Conservation (phyloP, 768 basidiomycete species). For the Lentinus tigrinus region DNA sequence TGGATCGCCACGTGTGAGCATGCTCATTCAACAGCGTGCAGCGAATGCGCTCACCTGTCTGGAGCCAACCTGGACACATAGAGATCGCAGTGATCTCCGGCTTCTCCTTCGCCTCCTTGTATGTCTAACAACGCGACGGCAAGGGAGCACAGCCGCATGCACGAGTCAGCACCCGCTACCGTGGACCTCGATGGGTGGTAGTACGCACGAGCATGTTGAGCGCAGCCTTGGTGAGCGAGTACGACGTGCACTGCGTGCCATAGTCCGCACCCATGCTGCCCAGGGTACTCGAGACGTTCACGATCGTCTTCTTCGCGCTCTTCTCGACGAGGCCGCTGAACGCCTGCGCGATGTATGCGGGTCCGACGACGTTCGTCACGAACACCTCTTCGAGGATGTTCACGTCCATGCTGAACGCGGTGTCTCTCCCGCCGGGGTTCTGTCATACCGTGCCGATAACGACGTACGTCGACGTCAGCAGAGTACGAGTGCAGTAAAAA, state of each 20-base stretch:
- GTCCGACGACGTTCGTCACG: slow-evolving; percentile 5
- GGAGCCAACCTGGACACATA: slow-evolving; percentile 39
- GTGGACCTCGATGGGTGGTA: too few species aligned
- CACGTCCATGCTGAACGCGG: background rate
- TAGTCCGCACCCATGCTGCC: background rate
- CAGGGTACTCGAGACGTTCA: slow-evolving; percentile 8
- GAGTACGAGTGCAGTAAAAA: too few species aligned
- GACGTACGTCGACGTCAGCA: too few species aligned
- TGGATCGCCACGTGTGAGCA: too few species aligned
- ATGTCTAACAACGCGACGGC: slow-evolving; percentile 31
- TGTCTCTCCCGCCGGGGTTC: background rate
- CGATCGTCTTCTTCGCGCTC: slow-evolving; percentile 6
- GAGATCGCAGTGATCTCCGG: slow-evolving; percentile 32
- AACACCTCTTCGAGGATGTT: background rate
- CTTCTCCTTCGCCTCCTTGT: slow-evolving; percentile 34
- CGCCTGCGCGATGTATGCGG: slow-evolving; percentile 1
- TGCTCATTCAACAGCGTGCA: too few species aligned
- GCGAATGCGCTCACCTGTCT: slow-evolving; percentile 37
- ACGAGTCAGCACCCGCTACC: too few species aligned
- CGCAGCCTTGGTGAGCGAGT: slow-evolving; percentile 13
- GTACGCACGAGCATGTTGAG: slow-evolving; percentile 17
- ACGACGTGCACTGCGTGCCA: background rate
- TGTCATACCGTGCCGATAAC: too few species aligned
- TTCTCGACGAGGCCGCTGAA: slow-evolving; percentile 7
- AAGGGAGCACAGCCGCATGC: too few species aligned